These are phyloP conservation scores for Kewa caespitosa DNA, from an alignment of 179 eudicot genomes.

Conservation along the genomic window DNA sequence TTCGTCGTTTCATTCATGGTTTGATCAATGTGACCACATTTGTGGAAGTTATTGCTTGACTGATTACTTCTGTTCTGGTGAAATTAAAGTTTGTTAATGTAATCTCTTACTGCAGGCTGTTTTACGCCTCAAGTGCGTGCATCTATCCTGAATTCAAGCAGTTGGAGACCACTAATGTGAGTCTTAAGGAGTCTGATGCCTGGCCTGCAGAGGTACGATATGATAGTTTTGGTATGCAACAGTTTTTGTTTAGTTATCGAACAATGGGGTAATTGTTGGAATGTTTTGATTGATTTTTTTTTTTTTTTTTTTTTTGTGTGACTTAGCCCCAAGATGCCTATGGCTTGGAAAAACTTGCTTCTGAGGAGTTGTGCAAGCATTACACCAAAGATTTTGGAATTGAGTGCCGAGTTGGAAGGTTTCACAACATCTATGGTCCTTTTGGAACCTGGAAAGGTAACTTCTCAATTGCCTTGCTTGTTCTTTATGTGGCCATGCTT, in stretches of 20 bases:
- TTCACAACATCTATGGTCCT: conserved; percentile 97
- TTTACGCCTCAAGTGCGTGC: conserved; percentile 97
- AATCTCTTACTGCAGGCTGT: conserved; percentile 51
- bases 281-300: background rate
- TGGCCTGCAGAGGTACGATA: conserved; percentile 94
- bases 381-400: conserved; percentile 94
- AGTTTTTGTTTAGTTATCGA: background rate
- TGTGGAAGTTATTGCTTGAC: background rate
- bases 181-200: conserved; percentile 95
- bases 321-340: conserved; percentile 97
- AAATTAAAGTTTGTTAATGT: background rate
- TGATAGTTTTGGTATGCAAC: background rate
- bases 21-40: background rate
- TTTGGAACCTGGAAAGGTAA: conserved; percentile 98
- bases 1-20: conserved; percentile 14
- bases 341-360: conserved; percentile 93
- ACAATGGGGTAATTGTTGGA: background rate
- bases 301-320: background rate
- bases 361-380: conserved; percentile 95
- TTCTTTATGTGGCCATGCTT: background rate
- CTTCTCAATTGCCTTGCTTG: background rate
- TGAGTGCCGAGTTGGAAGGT: conserved; percentile 89
- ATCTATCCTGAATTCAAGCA: conserved; percentile 99
- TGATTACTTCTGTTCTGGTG: background rate
- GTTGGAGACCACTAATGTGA: conserved; percentile 85